Evolutionary conservation across 352 stramenopile genomes (phyloP), one percentile per base, ranked within the genome.

Genomic region (Phytophthora capsici): DNA sequence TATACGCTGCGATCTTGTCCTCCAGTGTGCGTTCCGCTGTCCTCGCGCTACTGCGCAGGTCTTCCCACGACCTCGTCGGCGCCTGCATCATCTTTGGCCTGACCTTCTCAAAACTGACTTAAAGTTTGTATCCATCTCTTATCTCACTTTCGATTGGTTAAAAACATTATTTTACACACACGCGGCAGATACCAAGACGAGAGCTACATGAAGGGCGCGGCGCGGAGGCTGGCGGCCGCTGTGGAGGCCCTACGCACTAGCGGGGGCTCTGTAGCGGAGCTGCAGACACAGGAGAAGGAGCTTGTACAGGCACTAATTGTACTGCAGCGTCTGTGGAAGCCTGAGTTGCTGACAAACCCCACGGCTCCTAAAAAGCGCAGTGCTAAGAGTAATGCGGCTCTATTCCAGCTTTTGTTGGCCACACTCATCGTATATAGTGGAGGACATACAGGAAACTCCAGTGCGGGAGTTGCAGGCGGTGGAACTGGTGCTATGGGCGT

Each of bases 1-100:
- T 88, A 37, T 91, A 94, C 0, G 85, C 63, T 13, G 80, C 76
- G 46, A 94, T 89, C 54, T 96, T 94, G 55, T 94, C 86, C 71
- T 93, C 88, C 46, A 96, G 73, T 49, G 82, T 77, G 23, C 75
- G 83, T 72, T 96, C 88, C n/a, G 86, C 78, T 7, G 75, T 69
- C 57, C 86, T 80, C 51, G 88, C 88, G 22, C 77, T 75, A 45
- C 76, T 82, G 40, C 84, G 77, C 45, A 96, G 71, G 9, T 95
- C 83, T 44, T 96, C 88, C 88, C 88, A 96, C 53, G 84, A 82
- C 41, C 74, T 67, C 51, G 80, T 80, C 52, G 70, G 57, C 57
- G 77, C 74, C 77, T 88, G 79, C 82, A 92, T 94, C 73, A 77
- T 78, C 20, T 41, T 62, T 6, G 20, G 17, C 10, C 44, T 51